Conservation (phyloP, 192 early-diverging fungal species). For the Pilaira anomala region DNA sequence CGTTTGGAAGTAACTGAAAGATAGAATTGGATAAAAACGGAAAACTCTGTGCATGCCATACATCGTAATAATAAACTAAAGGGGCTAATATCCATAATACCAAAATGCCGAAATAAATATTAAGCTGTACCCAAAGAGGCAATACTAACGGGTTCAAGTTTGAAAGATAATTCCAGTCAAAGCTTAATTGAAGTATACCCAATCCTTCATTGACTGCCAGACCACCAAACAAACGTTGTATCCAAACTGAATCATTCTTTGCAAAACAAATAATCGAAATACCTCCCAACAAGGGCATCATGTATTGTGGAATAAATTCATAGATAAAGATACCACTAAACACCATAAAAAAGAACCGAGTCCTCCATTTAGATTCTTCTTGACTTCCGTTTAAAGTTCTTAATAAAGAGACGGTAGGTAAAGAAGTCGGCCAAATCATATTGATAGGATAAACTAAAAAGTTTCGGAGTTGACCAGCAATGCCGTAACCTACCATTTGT, state of each 20-base stretch:
- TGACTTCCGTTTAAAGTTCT: constrained; percentile 30
- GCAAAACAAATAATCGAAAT: constrained; percentile 42
- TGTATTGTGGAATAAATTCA: constrained; percentile 43
- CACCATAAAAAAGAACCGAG: constrained; percentile 41
- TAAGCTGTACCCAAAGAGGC: constrained; percentile 67
- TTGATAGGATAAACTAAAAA: constrained; percentile 47
- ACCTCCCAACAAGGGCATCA: constrained; percentile 34
- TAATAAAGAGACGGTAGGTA: constrained; percentile 46
- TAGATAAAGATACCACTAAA: constrained; percentile 38
- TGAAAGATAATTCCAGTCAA: constrained; percentile 45
- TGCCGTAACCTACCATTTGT: constrained; percentile 32
- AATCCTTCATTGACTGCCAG: constrained; percentile 41
- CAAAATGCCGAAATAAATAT: constrained; percentile 61
- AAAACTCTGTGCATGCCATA: constrained; percentile 48
- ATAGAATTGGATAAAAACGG: constrained; percentile 52
- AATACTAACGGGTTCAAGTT: constrained; percentile 44
- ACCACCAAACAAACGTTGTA: constrained; percentile 42
- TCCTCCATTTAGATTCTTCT: constrained; percentile 19
- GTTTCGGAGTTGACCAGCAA: constrained; percentile 42
- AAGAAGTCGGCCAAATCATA: constrained; percentile 55
- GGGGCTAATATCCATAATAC: constrained; percentile 56
- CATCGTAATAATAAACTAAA: constrained; percentile 51
- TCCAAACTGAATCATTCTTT: constrained; percentile 25
- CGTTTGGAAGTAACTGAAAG: constrained; percentile 38
- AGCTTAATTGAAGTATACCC: constrained; percentile 40